Conservation (phyloP, 495 filamentous ascomycete genomes). For the Penicillium turbatum region DNA sequence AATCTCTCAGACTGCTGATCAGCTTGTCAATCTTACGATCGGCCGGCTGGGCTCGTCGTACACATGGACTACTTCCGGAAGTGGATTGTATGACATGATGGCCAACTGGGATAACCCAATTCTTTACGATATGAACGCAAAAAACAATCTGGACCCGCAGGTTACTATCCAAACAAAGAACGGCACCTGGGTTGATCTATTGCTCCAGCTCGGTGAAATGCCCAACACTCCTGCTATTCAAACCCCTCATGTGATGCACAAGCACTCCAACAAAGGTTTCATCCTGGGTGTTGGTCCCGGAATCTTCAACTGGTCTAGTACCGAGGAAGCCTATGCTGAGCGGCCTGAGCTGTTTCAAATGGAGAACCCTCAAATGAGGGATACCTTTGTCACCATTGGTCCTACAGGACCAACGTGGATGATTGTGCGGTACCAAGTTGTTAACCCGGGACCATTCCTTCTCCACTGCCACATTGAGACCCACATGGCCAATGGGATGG, state of each 20-base stretch:
- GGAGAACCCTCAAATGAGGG: conserved; percentile 42
- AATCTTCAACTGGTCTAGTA: conserved; percentile 39
- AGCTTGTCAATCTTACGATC: conserved; percentile 38
- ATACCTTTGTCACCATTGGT: conserved; percentile 37
- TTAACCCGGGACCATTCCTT: conserved; percentile 48
- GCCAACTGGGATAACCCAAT: conserved; percentile 32
- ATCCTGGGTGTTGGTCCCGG: conserved; percentile 43
- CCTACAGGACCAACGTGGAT: conserved; percentile 26
- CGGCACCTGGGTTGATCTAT: conserved; percentile 50
- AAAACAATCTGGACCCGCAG: conserved; percentile 19
- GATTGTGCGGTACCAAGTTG: conserved; percentile 50
- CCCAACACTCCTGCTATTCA: conserved; percentile 20
- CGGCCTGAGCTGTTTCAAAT: conserved; percentile 42
- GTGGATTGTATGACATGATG: conserved; percentile 24
- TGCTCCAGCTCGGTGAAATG: conserved; percentile 35
- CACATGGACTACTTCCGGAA: conserved; percentile 38
- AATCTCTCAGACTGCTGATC: conserved; percentile 32
- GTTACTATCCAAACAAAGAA: conserved; percentile 45
- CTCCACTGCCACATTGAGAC: conserved; percentile 52
- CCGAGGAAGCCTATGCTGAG: conserved; percentile 40
- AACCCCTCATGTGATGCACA: conserved; percentile 51
- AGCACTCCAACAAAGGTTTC: conserved; percentile 51
- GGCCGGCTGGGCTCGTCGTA: conserved; percentile 33
- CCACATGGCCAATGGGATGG: conserved; percentile 49
- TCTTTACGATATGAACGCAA: conserved; percentile 36